Base-by-base conservation (phyloP, 805 yeast species). In the Hemisphaericaspora nanyangensis region DNA sequence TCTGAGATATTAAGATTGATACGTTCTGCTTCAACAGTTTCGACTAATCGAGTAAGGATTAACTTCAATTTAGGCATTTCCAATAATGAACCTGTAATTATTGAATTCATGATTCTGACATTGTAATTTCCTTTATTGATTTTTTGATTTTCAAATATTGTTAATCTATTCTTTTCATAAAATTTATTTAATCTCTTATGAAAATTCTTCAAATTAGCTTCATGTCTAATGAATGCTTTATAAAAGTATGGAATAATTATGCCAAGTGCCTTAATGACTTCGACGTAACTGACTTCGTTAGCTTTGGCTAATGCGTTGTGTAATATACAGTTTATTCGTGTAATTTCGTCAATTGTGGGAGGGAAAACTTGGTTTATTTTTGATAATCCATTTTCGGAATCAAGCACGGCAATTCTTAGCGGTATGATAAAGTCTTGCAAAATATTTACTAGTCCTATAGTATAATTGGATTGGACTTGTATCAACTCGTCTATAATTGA, bases 331-430 rank as follows among this genome's bases (percentile, higher is more conserved):
- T 90, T 90, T 29, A 91, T 82, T 52, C 97, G 72, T 8, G 95
- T 85, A 13, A 91, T 81, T 63, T 91, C 98, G 60, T 91, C 97
- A 15, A 91, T 84, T 0, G 98, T 91, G 1, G 97, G 97, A 2
- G 98, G 97, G 54, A 91, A 89, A 1, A 88, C 72, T 35, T 79
- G 71, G 58, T 91, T 90, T 25, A 90, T 69, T 48, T 79, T 78
- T 2, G 81, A 60, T 2, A 85, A 79, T 5, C 30, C 22, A 11
- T 19, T 17, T 12, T 31, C 19, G 6, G 29, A 17, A 19, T 26
- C 25, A 12, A 87, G 59, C 0, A 84, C 88, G 41, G 73, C 72
- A 12, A 85, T 77, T 48, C 98, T 72, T 27, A 89, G 59, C 0
- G 95, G 95, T 18, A 89, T 80, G 29, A 90, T 71, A 44, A 85